A percentile compares a stretch with the other conserved stretches of the same genome.
phyloP scores from a whole-genome alignment of 2,329 filamentous ascomycete genomes.

The Cadophora luteo-olivacea region DNA sequence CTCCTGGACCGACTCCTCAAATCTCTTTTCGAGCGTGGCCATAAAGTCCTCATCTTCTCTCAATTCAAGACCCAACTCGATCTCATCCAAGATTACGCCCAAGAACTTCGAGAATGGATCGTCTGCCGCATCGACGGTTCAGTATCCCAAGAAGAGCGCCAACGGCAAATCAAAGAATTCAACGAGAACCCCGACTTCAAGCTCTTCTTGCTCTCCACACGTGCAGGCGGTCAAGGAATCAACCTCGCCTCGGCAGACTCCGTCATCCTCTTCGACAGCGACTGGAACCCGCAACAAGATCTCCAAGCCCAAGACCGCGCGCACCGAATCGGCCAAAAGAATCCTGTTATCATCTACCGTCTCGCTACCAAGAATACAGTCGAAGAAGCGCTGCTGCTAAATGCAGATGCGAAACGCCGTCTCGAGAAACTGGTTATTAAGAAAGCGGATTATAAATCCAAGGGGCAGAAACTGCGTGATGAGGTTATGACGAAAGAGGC shows the following conservation, averaged over 20 bases:
- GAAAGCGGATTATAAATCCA: conserved; percentile 82
- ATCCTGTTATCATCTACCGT: conserved; percentile 91
- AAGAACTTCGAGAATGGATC: conserved; percentile 77
- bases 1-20: conserved; percentile 87
- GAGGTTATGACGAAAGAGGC: conserved; percentile 62
- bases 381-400: conserved; percentile 84
- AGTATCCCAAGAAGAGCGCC: conserved; percentile 76
- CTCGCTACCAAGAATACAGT: conserved; percentile 93
- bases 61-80: conserved; percentile 96
- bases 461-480: conserved; percentile 67
- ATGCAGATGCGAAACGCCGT: conserved; percentile 88
- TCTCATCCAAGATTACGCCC: conserved; percentile 86
- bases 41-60: conserved; percentile 95
- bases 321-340: conserved; percentile 91
- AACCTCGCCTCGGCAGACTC: conserved; percentile 92
- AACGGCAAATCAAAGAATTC: conserved; percentile 75
- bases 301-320: conserved; percentile 95
- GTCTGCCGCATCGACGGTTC: conserved; percentile 91
- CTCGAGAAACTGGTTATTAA: conserved; percentile 95
- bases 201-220: conserved; percentile 86
- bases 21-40: conserved; percentile 72
- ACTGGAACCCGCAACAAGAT: conserved; percentile 98
- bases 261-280: conserved; percentile 86
- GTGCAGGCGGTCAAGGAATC: conserved; percentile 94
- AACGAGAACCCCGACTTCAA: conserved; percentile 70